Evolutionary conservation across 164 flowering plant genomes (phyloP).

Genomic region (Annona cherimola): DNA sequence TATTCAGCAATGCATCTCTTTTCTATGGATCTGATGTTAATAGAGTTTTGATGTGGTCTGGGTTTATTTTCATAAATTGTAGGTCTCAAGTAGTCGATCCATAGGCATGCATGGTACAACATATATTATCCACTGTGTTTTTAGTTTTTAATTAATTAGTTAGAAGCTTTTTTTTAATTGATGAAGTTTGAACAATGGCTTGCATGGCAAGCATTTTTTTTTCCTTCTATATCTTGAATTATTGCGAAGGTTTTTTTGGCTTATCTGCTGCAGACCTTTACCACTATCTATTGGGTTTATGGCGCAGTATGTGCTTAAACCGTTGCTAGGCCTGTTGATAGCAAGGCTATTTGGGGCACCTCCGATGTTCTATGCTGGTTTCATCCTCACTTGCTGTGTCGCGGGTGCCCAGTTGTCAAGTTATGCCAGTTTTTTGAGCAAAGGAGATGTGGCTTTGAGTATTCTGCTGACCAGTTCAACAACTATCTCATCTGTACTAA

Average conservation of each 20-base stretch:
- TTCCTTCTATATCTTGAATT: slow-evolving; percentile 2
- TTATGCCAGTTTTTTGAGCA: slow-evolving; percentile 87
- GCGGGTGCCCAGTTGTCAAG: slow-evolving; percentile 92
- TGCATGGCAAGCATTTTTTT: no score
- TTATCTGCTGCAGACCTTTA: slow-evolving; percentile 66
- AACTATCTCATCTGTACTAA: slow-evolving; percentile 70
- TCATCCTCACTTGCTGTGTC: slow-evolving; percentile 82
- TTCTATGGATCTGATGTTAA: not conserved
- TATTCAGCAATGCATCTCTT: not conserved
- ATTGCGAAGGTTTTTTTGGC: slow-evolving; percentile 1
- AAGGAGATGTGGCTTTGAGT: slow-evolving; percentile 94
- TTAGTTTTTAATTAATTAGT: no score
- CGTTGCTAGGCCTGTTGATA: slow-evolving; percentile 63
- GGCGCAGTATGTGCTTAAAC: slow-evolving; percentile 81
- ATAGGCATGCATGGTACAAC: not conserved
- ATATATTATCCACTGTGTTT: no score
- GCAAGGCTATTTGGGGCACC: slow-evolving; percentile 70
- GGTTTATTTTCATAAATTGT: no score
- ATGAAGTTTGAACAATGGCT: not conserved
- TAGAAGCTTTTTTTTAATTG: no score
- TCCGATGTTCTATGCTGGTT: slow-evolving; percentile 82
- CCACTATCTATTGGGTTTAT: slow-evolving; percentile 79
- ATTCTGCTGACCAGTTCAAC: slow-evolving; percentile 81
- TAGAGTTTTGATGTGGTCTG: not conserved
- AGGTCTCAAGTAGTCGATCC: not conserved